A percentile compares a stretch with the other conserved stretches of the same genome.
These are phyloP conservation scores for Penicillium cinerascens DNA, from an alignment of 495 filamentous ascomycete genomes.

Conservation along the genomic window DNA sequence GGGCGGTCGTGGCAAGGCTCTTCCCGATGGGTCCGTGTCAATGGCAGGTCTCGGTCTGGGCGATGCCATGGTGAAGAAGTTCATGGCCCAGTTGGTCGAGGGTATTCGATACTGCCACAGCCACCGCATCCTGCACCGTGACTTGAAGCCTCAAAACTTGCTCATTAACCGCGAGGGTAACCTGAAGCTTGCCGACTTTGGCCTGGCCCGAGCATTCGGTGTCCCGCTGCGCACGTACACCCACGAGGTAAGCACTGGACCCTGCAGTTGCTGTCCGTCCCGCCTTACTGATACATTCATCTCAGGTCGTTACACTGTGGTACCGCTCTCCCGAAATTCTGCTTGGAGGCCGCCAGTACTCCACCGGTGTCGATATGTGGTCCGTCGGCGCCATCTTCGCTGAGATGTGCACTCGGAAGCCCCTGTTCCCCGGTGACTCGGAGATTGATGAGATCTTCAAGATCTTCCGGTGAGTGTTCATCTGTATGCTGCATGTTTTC, in stretches of 20 bases:
- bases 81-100: slow-evolving; percentile 90
- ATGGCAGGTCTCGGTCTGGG: slow-evolving; percentile 75
- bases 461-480: slow-evolving; percentile 77
- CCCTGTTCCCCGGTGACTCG: slow-evolving; percentile 94
- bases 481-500: neutral
- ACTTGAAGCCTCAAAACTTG: slow-evolving; percentile 97
- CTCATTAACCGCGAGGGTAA: slow-evolving; percentile 94
- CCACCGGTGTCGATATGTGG: slow-evolving; percentile 99
- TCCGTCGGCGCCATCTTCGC: slow-evolving; percentile 98
- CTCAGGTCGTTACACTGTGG: slow-evolving; percentile 92
- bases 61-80: slow-evolving; percentile 90
- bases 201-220: slow-evolving; percentile 92
- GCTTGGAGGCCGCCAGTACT: slow-evolving; percentile 95
- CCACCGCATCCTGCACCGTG: slow-evolving; percentile 89
- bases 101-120: slow-evolving; percentile 95
- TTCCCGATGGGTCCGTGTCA: slow-evolving; percentile 74
- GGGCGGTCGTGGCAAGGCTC: slow-evolving; percentile 81
- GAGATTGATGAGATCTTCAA: slow-evolving; percentile 99
- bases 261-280: neutral
- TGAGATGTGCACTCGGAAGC: slow-evolving; percentile 98
- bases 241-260: slow-evolving; percentile 63
- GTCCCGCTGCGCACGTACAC: slow-evolving; percentile 96
- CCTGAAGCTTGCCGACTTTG: slow-evolving; percentile 96
- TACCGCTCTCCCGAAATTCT: slow-evolving; percentile 98
- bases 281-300: slow-evolving; percentile 2